Evolutionary conservation across 306 rosid species (phyloP).

Genomic region (Bauhinia variegata): DNA sequence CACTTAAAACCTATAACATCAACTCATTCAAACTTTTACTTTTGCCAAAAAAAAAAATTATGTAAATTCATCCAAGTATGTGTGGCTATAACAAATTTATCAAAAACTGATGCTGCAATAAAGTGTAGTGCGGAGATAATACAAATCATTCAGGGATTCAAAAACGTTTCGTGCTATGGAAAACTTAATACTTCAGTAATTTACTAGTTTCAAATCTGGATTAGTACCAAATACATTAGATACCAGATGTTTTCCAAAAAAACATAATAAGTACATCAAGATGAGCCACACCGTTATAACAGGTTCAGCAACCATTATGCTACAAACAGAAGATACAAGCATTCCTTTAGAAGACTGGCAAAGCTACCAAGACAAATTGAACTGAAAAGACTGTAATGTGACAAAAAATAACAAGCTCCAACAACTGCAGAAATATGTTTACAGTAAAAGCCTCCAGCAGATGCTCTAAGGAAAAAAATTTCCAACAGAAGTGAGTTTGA

Average conservation of each 20-base stretch:
- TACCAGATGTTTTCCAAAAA: too few species aligned
- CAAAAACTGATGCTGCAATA: too few species aligned
- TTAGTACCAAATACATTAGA: too few species aligned
- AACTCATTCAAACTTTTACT: too few species aligned
- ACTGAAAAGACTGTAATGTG: conserved; percentile 39
- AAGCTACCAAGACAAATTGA: conserved; percentile 39
- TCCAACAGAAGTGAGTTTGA: conserved; percentile 21
- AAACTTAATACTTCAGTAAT: conserved; percentile 27
- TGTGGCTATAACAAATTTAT: too few species aligned
- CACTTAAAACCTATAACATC: too few species aligned
- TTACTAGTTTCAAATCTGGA: conserved; percentile 33
- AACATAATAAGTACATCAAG: conserved; percentile 34
- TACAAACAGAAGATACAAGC: conserved; percentile 38
- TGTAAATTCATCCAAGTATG: too few species aligned
- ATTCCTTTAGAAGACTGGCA: conserved; percentile 32
- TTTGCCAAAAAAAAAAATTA: too few species aligned
- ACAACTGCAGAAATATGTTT: conserved; percentile 42
- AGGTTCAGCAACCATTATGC: conserved; percentile 42
- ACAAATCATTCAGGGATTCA: conserved; percentile 24
- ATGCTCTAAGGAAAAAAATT: conserved; percentile 16
- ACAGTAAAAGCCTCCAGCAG: conserved; percentile 27
- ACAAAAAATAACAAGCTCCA: conserved; percentile 37
- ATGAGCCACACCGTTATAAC: conserved; percentile 24
- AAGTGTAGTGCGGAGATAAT: neutral
- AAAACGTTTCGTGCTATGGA: conserved; percentile 22